Evolutionary conservation across 164 flowering plant genomes (phyloP).

Genomic region (Tetracentron sinense): DNA sequence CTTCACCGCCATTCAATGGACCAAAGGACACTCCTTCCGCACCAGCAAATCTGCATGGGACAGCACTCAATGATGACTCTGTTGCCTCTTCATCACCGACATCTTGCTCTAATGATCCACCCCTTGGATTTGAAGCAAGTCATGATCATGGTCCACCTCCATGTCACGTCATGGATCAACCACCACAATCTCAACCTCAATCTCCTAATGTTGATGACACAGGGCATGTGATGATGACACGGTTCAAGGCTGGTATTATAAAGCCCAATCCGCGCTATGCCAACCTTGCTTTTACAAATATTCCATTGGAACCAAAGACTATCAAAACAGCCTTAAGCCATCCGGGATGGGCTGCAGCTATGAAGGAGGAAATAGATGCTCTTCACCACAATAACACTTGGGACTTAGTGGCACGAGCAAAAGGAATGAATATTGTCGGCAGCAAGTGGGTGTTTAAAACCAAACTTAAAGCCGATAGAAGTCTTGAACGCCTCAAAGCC

Average conservation of each 20-base stretch:
- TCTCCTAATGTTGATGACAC: no score
- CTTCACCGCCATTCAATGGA: no score
- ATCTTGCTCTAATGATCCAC: not conserved
- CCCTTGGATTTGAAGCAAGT: not conserved
- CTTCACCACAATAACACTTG: no score
- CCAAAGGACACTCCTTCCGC: no score
- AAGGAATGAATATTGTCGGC: not conserved
- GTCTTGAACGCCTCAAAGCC: not conserved
- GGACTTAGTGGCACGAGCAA: no score
- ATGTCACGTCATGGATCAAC: not conserved
- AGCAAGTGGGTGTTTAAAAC: not conserved
- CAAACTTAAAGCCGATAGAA: no score
- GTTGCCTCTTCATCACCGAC: not conserved
- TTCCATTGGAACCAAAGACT: not conserved
- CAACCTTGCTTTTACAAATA: not conserved
- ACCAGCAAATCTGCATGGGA: no score
- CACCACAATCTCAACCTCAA: not conserved
- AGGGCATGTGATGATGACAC: no score
- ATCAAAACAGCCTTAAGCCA: no score
- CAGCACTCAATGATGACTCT: not conserved
- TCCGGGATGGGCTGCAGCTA: no score
- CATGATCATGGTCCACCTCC: not conserved
- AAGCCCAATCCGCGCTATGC: constrained; percentile 6
- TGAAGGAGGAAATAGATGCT: no score
- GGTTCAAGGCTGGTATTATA: not conserved